Evolutionary conservation across 2,329 filamentous ascomycete species (phyloP).

Genomic region (Allantophomopsis cytisporea): DNA sequence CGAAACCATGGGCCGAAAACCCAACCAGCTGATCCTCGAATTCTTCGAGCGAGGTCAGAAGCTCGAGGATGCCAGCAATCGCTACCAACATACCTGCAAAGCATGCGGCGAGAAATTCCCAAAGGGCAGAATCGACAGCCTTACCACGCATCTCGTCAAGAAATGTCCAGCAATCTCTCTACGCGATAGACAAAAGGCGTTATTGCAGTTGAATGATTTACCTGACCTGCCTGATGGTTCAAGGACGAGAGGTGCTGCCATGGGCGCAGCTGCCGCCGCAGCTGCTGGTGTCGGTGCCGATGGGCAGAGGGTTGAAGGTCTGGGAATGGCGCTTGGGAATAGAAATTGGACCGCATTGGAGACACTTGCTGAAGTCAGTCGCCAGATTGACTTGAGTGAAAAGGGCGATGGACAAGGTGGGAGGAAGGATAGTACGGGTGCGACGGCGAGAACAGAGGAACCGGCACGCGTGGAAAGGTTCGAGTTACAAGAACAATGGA

Average conservation of each 20-base stretch:
- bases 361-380: conserved; percentile 77
- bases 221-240: conserved; percentile 30
- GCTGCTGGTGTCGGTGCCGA: conserved; percentile 18
- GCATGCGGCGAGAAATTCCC: conserved; percentile 79
- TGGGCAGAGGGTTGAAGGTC: conserved; percentile 19
- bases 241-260: conserved; percentile 8
- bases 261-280: conserved; percentile 21
- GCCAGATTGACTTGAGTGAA: conserved; percentile 57
- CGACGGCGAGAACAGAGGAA: conserved; percentile 7
- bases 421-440: conserved; percentile 26
- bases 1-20: conserved; percentile 60
- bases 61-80: conserved; percentile 78
- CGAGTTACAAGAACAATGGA: conserved; percentile 45
- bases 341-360: conserved; percentile 70
- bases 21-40: conserved; percentile 72
- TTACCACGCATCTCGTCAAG: conserved; percentile 72
- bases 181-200: conserved; percentile 61
- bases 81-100: conserved; percentile 85
- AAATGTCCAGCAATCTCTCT: conserved; percentile 71
- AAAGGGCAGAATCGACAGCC: conserved; percentile 74
- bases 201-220: conserved; percentile 59
- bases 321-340: conserved; percentile 26
- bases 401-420: conserved; percentile 39
- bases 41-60: conserved; percentile 83
- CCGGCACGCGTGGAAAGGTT: conserved; percentile 19